Percentiles rank a stretch among this genome's conserved stretches.
phyloP scores from a whole-genome alignment of 805 yeast genomes.

The Spathaspora passalidarum region DNA sequence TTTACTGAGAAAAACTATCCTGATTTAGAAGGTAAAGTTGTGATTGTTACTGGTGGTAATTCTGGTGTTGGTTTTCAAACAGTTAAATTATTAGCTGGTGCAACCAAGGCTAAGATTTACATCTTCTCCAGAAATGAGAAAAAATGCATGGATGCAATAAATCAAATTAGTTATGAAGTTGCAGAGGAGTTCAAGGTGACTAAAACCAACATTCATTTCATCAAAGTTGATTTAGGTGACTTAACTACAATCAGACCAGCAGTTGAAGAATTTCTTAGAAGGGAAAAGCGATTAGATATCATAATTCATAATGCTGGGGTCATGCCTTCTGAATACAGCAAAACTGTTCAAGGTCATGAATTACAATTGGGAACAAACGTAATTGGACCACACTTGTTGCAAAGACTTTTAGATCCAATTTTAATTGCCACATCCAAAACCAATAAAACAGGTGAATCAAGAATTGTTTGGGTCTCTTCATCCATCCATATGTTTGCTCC shows the following conservation, averaged over 20 bases:
- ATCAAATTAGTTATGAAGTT: constrained; percentile 18
- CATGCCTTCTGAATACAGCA: constrained; percentile 18
- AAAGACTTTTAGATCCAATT: constrained; percentile 9
- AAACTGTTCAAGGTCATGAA: constrained; percentile 37
- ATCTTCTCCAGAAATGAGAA: constrained; percentile 31
- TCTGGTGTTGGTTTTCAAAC: constrained; percentile 32
- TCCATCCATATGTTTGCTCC: constrained; percentile 28
- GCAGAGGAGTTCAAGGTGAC: constrained; percentile 12
- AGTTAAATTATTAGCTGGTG: constrained; percentile 23
- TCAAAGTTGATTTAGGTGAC: constrained; percentile 34
- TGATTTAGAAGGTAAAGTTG: constrained; percentile 32
- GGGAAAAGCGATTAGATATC: constrained; percentile 16
- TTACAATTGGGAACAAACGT: constrained; percentile 30
- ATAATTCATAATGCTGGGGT: constrained; percentile 28
- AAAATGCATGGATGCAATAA: constrained; percentile 29
- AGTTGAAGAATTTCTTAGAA: constrained; percentile 18
- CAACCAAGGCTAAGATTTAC: constrained; percentile 32
- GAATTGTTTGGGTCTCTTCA: constrained; percentile 48
- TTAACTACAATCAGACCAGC: constrained; percentile 39
- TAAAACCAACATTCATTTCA: constrained; percentile 9
- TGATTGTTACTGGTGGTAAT: constrained; percentile 38
- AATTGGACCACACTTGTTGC: constrained; percentile 9
- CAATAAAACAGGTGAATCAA: constrained; percentile 8
- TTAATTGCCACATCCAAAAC: constrained; percentile 22
- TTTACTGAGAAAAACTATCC: constrained; percentile 18